phyloP scores from a whole-genome alignment of 768 basidiomycete genomes.

The Leccinum disarticulatum region DNA sequence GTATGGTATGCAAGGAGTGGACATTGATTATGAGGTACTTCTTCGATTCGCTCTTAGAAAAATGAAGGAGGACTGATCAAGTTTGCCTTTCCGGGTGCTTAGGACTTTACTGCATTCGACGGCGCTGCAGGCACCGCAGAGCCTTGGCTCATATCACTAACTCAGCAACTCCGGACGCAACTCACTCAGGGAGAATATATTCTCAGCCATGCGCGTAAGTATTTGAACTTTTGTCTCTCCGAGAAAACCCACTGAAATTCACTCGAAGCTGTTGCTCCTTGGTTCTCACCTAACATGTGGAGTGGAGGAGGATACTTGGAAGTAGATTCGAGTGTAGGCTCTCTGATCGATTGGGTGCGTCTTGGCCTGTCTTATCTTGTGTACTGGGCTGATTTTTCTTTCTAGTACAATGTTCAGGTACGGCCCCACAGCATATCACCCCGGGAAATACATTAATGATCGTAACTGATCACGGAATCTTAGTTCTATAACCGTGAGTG shows the following conservation, averaged over 20 bases:
- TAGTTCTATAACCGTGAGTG: constrained; percentile 26
- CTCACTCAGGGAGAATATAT: constrained; percentile 36
- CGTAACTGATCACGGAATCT: neutral
- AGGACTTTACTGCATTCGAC: constrained; percentile 61
- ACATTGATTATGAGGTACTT: constrained; percentile 50
- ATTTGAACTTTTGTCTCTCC: too few species aligned
- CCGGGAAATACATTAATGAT: neutral
- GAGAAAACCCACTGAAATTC: too few species aligned
- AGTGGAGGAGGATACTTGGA: constrained; percentile 42
- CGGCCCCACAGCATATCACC: neutral
- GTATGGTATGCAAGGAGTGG: constrained; percentile 50
- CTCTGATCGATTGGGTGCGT: constrained; percentile 44
- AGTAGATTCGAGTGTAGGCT: constrained; percentile 39
- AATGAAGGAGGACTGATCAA: neutral
- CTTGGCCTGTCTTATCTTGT: neutral
- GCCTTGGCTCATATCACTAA: constrained; percentile 36
- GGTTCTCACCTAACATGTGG: constrained; percentile 38
- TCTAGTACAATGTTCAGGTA: constrained; percentile 45
- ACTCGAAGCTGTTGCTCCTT: constrained; percentile 42
- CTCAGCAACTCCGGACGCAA: constrained; percentile 27
- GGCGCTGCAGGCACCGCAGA: constrained; percentile 46
- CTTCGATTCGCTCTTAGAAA: neutral
- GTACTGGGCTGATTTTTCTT: neutral
- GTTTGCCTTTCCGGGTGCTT: neutral
- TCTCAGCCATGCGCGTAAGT: constrained; percentile 37